phyloP scores from a whole-genome alignment of 192 early-diverging fungal genomes.

The Backusella mclennaniae region DNA sequence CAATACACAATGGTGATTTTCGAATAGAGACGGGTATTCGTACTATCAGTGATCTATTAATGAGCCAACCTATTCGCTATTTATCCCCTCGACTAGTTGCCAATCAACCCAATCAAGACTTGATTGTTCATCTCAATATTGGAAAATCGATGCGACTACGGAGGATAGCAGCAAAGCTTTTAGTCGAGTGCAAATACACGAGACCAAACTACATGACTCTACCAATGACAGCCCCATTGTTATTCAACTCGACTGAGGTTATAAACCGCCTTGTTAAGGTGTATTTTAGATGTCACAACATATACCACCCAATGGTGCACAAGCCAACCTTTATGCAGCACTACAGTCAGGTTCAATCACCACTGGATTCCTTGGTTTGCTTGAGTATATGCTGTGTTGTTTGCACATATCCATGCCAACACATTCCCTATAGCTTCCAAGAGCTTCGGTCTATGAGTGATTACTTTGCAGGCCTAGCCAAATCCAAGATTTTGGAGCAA shows the following conservation, averaged over 20 bases:
- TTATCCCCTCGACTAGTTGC: neutral
- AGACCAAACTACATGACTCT: neutral
- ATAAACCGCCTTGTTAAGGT: neutral
- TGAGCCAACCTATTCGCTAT: neutral
- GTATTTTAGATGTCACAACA: neutral
- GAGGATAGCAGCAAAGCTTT: neutral
- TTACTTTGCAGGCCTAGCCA: neutral
- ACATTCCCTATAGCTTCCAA: neutral
- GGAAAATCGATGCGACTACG: neutral
- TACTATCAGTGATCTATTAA: neutral
- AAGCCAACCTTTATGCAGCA: neutral
- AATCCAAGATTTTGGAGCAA: neutral
- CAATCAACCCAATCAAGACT: neutral
- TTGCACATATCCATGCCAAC: neutral
- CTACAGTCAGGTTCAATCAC: neutral
- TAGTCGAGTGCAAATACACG: neutral
- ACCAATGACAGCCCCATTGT: neutral
- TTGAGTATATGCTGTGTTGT: neutral
- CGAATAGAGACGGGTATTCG: neutral
- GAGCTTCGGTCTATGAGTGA: neutral
- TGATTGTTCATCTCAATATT: neutral
- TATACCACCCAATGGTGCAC: neutral
- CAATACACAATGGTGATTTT: neutral
- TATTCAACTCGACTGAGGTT: neutral
- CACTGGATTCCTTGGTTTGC: neutral